phyloP scores from a whole-genome alignment of 2,329 filamentous ascomycete species.

The Stagonosporopsis rhizophila region DNA sequence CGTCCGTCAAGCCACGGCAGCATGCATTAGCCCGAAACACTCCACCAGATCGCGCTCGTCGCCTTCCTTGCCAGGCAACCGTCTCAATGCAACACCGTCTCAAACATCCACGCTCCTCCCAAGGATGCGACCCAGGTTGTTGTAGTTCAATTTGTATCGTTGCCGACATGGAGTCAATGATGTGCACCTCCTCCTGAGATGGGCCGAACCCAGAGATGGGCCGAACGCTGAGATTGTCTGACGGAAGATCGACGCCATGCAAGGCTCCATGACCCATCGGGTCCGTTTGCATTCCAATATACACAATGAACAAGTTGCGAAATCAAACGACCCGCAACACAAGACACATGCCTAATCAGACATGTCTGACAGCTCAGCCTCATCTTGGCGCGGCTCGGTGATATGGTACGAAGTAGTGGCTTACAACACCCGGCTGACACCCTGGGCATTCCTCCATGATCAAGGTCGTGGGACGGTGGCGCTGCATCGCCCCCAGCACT shows the following conservation, averaged over 20 bases:
- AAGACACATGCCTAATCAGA: constrained; percentile 10
- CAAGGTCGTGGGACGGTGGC: constrained; percentile 6
- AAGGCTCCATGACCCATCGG: background rate
- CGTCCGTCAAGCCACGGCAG: constrained; percentile 19
- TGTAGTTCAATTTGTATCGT: background rate
- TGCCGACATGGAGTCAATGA: background rate
- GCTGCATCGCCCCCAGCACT: constrained; percentile 1
- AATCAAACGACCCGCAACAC: constrained; percentile 3
- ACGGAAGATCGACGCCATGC: constrained; percentile 5
- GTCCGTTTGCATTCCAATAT: constrained; percentile 5
- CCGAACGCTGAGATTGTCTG: background rate
- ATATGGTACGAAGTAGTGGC: background rate
- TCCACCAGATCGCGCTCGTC: constrained; percentile 17
- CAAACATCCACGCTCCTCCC: background rate
- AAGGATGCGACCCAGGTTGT: background rate
- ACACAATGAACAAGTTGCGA: constrained; percentile 1
- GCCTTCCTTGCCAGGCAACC: constrained; percentile 6
- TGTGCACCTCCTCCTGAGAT: background rate
- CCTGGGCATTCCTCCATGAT: constrained; percentile 9
- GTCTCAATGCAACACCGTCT: background rate
- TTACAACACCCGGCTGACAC: constrained; percentile 2
- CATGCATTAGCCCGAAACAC: constrained; percentile 28
- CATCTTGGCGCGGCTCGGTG: constrained; percentile 14
- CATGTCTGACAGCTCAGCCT: constrained; percentile 22
- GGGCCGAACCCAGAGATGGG: background rate